Evolutionary conservation across 2,329 filamentous ascomycete genomes (phyloP).

Genomic region (Plectosphaerella sp.): DNA sequence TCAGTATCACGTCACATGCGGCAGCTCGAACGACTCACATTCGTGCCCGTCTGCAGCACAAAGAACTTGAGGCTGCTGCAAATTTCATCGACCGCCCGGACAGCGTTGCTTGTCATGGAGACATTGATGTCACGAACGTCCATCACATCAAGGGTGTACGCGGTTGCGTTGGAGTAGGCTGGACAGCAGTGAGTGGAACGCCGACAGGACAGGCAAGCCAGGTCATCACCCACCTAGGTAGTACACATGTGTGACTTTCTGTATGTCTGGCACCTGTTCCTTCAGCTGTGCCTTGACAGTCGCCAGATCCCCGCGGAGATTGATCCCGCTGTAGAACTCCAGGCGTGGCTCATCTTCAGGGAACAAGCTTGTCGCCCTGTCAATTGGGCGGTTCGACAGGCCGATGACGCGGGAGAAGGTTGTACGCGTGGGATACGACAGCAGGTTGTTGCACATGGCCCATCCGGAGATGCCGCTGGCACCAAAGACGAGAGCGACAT

Average conservation of each 20-base stretch:
- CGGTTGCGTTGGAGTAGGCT: background rate
- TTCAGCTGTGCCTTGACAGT: background rate
- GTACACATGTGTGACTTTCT: background rate
- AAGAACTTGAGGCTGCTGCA: background rate
- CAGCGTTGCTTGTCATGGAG: constrained; percentile 7
- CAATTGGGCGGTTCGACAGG: background rate
- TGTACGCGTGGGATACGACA: background rate
- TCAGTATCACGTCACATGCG: background rate
- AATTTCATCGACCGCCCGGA: background rate
- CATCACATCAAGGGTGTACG: background rate
- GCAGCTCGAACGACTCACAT: background rate
- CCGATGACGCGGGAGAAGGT: background rate
- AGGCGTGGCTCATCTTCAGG: background rate
- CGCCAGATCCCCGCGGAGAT: background rate
- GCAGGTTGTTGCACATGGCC: background rate
- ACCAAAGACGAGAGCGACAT: constrained; percentile 1
- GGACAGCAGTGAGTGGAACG: background rate
- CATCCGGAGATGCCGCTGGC: constrained; percentile 3
- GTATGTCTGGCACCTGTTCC: background rate
- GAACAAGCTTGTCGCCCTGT: background rate
- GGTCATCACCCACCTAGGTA: background rate
- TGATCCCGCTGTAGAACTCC: background rate
- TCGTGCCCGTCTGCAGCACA: background rate
- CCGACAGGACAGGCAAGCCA: background rate
- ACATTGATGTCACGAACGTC: constrained; percentile 1